Evolutionary conservation across 2,329 filamentous ascomycete genomes (phyloP).

Genomic region (Parascedosporium putredinis): DNA sequence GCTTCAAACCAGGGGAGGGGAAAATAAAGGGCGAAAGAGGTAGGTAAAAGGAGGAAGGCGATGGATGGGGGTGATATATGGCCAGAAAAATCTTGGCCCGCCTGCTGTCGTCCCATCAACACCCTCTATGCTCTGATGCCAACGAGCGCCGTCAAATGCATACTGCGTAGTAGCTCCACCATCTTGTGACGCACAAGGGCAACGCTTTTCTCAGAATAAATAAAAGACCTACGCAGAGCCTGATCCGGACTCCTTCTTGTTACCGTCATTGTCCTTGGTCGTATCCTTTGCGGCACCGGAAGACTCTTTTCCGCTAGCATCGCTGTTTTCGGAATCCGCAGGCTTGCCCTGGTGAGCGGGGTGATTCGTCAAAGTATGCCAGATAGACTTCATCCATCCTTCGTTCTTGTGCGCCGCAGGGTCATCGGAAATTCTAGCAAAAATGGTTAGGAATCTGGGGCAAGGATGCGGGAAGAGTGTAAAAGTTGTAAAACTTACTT

Average conservation of each 20-base stretch:
- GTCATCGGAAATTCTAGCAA: conserved; percentile 14
- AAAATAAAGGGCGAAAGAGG: too few relatives aligned
- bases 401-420: conserved; percentile 61
- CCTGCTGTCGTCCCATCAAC: conserved; percentile 5
- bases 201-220: neutral
- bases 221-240: conserved; percentile 5
- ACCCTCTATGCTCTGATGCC: conserved; percentile 1
- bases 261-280: conserved; percentile 1
- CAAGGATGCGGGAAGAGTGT: neutral
- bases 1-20: too few relatives aligned
- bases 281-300: conserved; percentile 9
- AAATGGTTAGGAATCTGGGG: conserved; percentile 3
- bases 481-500: conserved; percentile 31
- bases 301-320: conserved; percentile 14
- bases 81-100: too few relatives aligned
- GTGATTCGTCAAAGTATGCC: conserved; percentile 85
- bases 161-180: neutral
- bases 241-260: conserved; percentile 1
- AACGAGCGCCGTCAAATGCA: neutral
- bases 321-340: conserved; percentile 17
- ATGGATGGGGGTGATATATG: too few relatives aligned
- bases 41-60: neutral
- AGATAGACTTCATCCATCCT: conserved; percentile 84
- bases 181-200: too few relatives aligned
- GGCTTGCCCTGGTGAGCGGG: conserved; percentile 37